Evolutionary conservation across 352 stramenopile genomes (phyloP), one percentile per base, ranked within the genome.

Genomic region (Globisporangium solare): DNA sequence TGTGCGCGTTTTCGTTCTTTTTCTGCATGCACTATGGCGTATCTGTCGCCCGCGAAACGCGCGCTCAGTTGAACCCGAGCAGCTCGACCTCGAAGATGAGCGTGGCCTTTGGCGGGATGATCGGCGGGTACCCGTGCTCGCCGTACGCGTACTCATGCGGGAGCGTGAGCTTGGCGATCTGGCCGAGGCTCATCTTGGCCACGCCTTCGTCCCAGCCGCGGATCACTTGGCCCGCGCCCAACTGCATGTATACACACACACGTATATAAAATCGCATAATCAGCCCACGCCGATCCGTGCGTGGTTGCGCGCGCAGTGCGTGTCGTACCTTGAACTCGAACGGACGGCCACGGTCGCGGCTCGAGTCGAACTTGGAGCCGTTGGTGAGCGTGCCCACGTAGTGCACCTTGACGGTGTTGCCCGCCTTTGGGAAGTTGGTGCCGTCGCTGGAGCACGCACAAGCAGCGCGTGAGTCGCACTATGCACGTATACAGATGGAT

Each of bases 81-180:
- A 98, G 73, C 71, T 98, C 92, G 46, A 98, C 88, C 60, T 97
- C 93, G 71, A 98, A 98, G 48, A 94, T 83, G 45, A 98, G 72
- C 67, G 91, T 94, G 47, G 95, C 88, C 65, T 96, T 94, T 47
- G 89, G 88, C 35, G 92, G 91, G 60, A 98, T 96, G 50, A 92
- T 71, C 46, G 89, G 89, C 13, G 86, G 86, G 52, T 95, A 92
- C 37, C 95, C 93, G 43, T 74, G 59, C 56, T 81, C 77, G 41
- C 96, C 96, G 67, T 99, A 99, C 24, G 88, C 96, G 75, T 96
- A 98, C 67, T 98, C 90, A 51, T 80, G 76, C n/a, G 94, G 86
- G 56, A 98, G 92, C 51, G 80, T 79, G 24, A 99, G 79, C 58
- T 95, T 93, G 31, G 92, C 90, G 32, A 97, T 81, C 72, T 99